Percentiles rank a stretch among this genome's conserved stretches.
These are phyloP conservation scores for Hapsidospora chrysogenum DNA, from an alignment of 495 filamentous ascomycete species.

Conservation along the genomic window DNA sequence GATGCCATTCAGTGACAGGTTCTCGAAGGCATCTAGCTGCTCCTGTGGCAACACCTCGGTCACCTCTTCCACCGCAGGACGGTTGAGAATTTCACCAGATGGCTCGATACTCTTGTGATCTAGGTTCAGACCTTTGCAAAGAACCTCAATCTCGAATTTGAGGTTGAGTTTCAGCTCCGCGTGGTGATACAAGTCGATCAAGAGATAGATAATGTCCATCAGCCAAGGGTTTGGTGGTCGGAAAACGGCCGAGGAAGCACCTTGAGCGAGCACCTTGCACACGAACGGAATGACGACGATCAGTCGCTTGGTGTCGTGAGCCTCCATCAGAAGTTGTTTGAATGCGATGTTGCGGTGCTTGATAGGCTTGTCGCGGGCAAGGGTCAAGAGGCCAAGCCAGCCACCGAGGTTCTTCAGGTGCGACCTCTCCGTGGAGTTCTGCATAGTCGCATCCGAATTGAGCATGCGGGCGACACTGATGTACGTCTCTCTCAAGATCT, in stretches of 20 bases:
- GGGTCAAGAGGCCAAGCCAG: constrained; percentile 87
- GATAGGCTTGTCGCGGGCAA: constrained; percentile 89
- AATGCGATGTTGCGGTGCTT: constrained; percentile 95
- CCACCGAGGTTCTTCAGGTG: constrained; percentile 82
- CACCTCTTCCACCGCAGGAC: constrained; percentile 49
- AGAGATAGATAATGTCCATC: constrained; percentile 77
- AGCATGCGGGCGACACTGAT: constrained; percentile 67
- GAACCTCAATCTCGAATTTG: constrained; percentile 95
- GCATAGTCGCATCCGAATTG: constrained; percentile 72
- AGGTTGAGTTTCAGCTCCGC: constrained; percentile 89
- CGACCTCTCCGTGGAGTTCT: constrained; percentile 59
- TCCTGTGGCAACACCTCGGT: constrained; percentile 25
- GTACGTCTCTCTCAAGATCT: constrained; percentile 89
- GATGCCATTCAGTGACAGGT: constrained; percentile 56
- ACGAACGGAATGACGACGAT: constrained; percentile 89
- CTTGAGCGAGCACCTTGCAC: constrained; percentile 82
- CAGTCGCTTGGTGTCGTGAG: constrained; percentile 73
- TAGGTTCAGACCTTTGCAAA: constrained; percentile 80
- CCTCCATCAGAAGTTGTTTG: constrained; percentile 85
- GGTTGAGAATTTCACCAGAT: constrained; percentile 59
- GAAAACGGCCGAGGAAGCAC: constrained; percentile 73
- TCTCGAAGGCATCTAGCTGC: constrained; percentile 56
- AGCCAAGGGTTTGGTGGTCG: constrained; percentile 92
- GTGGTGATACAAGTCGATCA: constrained; percentile 82
- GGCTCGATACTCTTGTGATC: constrained; percentile 79